Evolutionary conservation across 2,329 filamentous ascomycete species (phyloP), one percentile per base, ranked within the genome.

Genomic region (Kalaharituber pfeilii): DNA sequence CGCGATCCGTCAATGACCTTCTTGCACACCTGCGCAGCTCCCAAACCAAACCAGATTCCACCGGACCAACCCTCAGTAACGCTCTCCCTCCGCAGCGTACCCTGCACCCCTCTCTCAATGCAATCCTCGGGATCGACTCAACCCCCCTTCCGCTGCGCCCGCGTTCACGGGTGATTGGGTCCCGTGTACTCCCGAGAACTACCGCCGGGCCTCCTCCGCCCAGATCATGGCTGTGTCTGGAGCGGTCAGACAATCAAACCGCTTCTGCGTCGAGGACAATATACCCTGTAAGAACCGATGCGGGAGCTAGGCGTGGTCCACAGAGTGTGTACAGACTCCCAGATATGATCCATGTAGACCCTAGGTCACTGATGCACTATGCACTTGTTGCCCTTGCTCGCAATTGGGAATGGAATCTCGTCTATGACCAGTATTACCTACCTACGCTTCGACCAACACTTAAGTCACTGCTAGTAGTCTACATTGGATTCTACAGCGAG

Each of bases 381-480:
- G 54, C 57, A 18, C 50, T 64, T n/a, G 51, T 56, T 13, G 52
- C 56, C 13, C 55, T 64, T 2, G 59, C 60, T 2, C 51, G 55
- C 28, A 57, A 62, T 9, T 64, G 60, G 60, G 44, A 51, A 3
- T 59, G 61, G 26, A 57, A 61, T 49, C 20, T 58, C 7, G 50
- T 55, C 13, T 64, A 61, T 50, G 62, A 64, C 30, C 57, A 60
- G 24, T 56, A 62, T 45, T 64, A 62, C 42, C 33, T 64, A 39
- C 52, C 54, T 27, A 54, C 57, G 2, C 52, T 64, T 15, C 55
- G 60, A 2, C 44, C 58, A 1, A 52, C 57, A 13, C 51, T 62
- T 26, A 63, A 63, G 54, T 55, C 53, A 7, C 36, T 60, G 26
- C 52, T 64, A 2, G 39, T 63, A 22, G 56, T 56, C 4, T 62